Percentiles rank a stretch among this genome's conserved stretches.
phyloP scores from a whole-genome alignment of 2,329 filamentous ascomycete genomes.

The Fusarium dlaminii region DNA sequence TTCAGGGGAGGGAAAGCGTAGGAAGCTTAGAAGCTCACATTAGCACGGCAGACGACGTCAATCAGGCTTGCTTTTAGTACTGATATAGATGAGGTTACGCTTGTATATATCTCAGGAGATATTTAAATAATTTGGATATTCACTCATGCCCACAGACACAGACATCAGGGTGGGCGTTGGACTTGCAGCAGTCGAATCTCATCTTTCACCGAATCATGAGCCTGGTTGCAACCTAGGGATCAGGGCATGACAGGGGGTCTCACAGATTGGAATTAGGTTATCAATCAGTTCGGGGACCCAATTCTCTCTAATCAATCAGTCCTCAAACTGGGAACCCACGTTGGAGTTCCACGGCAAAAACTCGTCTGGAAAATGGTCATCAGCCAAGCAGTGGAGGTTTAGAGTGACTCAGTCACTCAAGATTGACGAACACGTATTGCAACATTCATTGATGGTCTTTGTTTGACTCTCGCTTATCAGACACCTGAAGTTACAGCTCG shows the following conservation, averaged over 20 bases:
- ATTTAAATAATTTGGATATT: neutral
- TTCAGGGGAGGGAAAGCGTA: neutral
- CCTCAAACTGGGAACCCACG: neutral
- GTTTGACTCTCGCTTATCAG: neutral
- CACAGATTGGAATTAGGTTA: conserved; percentile 35
- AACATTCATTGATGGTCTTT: neutral
- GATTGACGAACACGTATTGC: neutral
- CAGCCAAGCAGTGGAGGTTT: neutral
- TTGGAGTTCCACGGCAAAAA: neutral
- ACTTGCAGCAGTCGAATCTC: neutral
- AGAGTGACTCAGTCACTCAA: neutral
- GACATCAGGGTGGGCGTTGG: neutral
- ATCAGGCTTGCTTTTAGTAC: neutral
- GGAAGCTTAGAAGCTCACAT: neutral
- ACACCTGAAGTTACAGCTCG: neutral
- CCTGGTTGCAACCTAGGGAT: neutral
- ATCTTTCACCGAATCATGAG: neutral
- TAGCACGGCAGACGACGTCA: no score
- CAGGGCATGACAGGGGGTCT: conserved; percentile 13
- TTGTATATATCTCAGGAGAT: neutral
- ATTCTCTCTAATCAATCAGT: conserved; percentile 31
- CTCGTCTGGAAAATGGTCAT: neutral
- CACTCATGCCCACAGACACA: neutral
- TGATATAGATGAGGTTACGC: neutral
- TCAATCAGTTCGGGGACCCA: conserved; percentile 36